These are phyloP conservation scores for Rhizopogon parksii DNA, from an alignment of 1,284 basidiomycete species.

Conservation along the genomic window DNA sequence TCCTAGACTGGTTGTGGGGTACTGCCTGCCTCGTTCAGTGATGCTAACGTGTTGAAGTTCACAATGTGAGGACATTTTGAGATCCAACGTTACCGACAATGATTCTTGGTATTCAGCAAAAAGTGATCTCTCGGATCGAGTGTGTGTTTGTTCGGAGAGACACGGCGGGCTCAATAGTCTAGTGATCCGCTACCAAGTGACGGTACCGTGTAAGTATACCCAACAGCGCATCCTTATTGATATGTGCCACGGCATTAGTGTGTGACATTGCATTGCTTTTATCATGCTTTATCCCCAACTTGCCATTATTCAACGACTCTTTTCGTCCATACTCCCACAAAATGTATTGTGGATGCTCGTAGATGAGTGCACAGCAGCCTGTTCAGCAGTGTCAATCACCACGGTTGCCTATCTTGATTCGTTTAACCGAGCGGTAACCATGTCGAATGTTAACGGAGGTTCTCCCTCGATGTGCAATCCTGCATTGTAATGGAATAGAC, in stretches of 20 bases:
- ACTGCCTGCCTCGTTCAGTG: not conserved
- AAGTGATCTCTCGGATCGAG: not conserved
- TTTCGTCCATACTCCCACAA: constrained; percentile 6
- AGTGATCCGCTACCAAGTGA: constrained; percentile 20
- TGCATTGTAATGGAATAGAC: constrained; percentile 17
- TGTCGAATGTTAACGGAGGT: constrained; percentile 17
- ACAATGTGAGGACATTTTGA: not conserved
- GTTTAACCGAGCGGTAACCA: constrained; percentile 24
- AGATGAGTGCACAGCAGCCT: constrained; percentile 27
- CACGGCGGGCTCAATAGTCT: not conserved
- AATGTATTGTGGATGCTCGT: constrained; percentile 22
- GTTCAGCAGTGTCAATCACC: constrained; percentile 24
- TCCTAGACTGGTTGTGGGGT: not conserved
- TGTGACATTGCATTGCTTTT: constrained; percentile 18
- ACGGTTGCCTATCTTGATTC: constrained; percentile 21
- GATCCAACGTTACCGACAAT: not conserved
- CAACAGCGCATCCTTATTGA: constrained; percentile 7
- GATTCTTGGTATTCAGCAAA: not conserved
- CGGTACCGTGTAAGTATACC: constrained; percentile 1
- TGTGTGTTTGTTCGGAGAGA: not conserved
- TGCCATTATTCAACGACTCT: constrained; percentile 10
- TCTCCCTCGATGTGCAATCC: constrained; percentile 11
- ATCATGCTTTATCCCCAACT: constrained; percentile 12
- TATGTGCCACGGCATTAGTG: constrained; percentile 12
- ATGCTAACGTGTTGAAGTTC: not conserved